phyloP scores from a whole-genome alignment of 2,329 filamentous ascomycete genomes.

The Penicillium sp. region DNA sequence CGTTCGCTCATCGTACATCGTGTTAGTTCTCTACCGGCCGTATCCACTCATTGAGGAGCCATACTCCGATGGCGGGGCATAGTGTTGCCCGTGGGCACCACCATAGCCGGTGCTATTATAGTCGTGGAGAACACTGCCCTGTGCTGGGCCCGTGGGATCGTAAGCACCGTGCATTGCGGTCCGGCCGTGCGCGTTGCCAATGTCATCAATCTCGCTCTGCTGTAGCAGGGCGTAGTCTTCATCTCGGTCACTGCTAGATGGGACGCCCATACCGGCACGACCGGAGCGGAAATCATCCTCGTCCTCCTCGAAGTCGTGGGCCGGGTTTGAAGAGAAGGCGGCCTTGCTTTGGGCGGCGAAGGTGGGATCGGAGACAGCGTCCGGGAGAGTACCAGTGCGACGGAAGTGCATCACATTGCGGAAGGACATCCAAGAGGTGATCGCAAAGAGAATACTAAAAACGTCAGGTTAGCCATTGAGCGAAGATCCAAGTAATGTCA shows the following conservation, averaged over 20 bases:
- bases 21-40: conserved; percentile 12
- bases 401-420: conserved; percentile 61
- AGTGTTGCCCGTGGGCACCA: conserved; percentile 42
- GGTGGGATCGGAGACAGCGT: conserved; percentile 48
- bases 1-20: background rate
- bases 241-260: conserved; percentile 47
- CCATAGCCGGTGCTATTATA: conserved; percentile 48
- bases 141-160: conserved; percentile 41
- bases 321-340: conserved; percentile 52
- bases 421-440: conserved; percentile 58
- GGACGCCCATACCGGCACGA: conserved; percentile 46
- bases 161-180: conserved; percentile 45
- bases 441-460: conserved; percentile 57
- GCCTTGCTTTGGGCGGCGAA: conserved; percentile 55
- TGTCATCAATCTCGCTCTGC: conserved; percentile 50
- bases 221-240: conserved; percentile 58
- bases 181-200: conserved; percentile 41
- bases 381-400: conserved; percentile 59
- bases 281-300: conserved; percentile 50
- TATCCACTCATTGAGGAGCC: conserved; percentile 25
- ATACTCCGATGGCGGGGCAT: conserved; percentile 23
- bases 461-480: conserved; percentile 7
- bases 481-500: background rate
- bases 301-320: conserved; percentile 51
- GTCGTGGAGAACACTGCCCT: conserved; percentile 42